Base-by-base conservation (phyloP, 345 rosid species). In the Lepidium didymum region DNA sequence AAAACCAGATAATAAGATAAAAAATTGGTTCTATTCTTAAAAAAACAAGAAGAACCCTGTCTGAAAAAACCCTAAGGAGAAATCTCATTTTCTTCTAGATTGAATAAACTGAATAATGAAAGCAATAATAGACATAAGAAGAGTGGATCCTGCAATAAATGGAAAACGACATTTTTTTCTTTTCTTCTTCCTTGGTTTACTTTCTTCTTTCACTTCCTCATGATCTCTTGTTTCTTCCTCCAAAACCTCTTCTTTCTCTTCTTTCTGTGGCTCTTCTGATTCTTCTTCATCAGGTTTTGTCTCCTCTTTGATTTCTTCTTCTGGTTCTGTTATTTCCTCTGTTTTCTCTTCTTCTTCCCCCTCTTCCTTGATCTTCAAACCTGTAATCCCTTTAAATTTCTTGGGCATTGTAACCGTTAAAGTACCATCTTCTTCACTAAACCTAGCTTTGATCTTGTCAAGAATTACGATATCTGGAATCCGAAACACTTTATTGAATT, bases 381-480 rank as follows among this genome's bases (percentile, higher is more conserved):
- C 86, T 5, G 40, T 41, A 7, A 86, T 65, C 47, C 94, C 98
- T 38, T 80, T 72, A 57, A 72, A 65, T 38, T 29, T 79, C 59
- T 93, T 93, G 4, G 89, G 96, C 78, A 93, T 71, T 23, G 53
- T 49, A 55, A 90, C 78, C 1, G 73, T 83, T 65, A 90, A 71
- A 25, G 75, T 79, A 10, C 86, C 81, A n/a, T 79, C 84, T 36
- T 82, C 83, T 8, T 79, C 87, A 9, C 65, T 80, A 57, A 88
- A 83, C 67, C 68, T 85, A 2, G 96, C 96, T 81, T 81, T 87
- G 46, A 85, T 84, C 49, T 78, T 52, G 67, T 88, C 94, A 62
- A 90, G 70, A 70, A 75, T 57, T 11, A 88, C 83, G 5, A 79
- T 83, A 4, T 77, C 79, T 2, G 94, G 97, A 74, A 93, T 85